These are phyloP conservation scores for Neoboletus magnificus DNA, from an alignment of 768 basidiomycete genomes.

Conservation along the genomic window DNA sequence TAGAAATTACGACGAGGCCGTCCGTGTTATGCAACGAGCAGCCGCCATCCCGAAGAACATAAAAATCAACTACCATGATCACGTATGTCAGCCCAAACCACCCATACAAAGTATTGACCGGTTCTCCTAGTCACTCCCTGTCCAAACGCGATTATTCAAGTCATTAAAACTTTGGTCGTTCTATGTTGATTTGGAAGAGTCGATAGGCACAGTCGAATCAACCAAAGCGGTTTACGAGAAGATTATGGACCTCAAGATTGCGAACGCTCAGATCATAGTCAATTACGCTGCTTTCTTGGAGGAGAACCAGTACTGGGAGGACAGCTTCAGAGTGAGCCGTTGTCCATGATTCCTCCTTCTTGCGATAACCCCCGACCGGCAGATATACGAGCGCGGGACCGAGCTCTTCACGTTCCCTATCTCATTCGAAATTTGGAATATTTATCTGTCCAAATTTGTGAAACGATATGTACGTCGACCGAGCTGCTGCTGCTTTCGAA, in stretches of 20 bases:
- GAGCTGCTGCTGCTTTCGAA: not conserved
- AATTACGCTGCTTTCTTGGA: conserved; percentile 97
- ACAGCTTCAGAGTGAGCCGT: conserved; percentile 90
- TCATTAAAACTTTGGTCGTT: conserved; percentile 99
- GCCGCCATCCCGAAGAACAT: conserved; percentile 85
- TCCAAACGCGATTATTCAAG: conserved; percentile 92
- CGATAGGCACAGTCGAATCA: conserved; percentile 89
- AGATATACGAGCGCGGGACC: conserved; percentile 96
- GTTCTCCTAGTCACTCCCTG: conserved; percentile 62
- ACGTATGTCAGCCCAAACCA: conserved; percentile 47
- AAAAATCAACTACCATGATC: conserved; percentile 93
- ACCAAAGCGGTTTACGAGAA: conserved; percentile 94
- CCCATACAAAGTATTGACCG: conserved; percentile 11
- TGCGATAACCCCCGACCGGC: conserved; percentile 7
- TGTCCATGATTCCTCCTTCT: not conserved
- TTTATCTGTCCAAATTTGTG: conserved; percentile 94
- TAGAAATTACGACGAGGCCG: conserved; percentile 95
- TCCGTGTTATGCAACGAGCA: conserved; percentile 96
- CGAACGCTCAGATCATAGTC: conserved; percentile 96
- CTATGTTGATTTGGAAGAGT: conserved; percentile 96
- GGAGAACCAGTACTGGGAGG: conserved; percentile 97
- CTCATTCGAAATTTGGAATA: conserved; percentile 99
- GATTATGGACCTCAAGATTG: conserved; percentile 93
- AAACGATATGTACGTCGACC: conserved; percentile 80
- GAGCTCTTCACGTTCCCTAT: conserved; percentile 98